Conservation (phyloP, 2,329 filamentous ascomycete species). For the Metarhizium anisopliae region DNA sequence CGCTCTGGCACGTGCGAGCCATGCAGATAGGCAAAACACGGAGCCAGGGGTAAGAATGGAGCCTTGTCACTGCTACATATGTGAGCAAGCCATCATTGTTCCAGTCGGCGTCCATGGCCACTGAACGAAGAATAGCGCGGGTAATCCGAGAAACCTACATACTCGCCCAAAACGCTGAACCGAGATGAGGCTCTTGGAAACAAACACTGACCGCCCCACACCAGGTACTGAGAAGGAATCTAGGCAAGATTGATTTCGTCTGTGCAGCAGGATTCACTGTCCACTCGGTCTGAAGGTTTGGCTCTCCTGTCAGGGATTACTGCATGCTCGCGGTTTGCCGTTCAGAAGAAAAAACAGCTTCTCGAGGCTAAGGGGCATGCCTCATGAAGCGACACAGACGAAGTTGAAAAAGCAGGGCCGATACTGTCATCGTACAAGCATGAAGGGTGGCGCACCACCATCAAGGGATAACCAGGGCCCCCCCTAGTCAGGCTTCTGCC, state of each 20-base stretch:
- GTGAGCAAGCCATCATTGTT: background rate
- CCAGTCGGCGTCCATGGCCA: background rate
- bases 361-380: background rate
- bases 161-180: background rate
- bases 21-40: background rate
- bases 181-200: background rate
- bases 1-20: constrained; percentile 5
- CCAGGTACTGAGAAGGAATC: background rate
- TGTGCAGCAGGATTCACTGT: background rate
- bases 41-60: background rate
- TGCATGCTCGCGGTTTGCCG: background rate
- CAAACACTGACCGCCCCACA: background rate
- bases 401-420: constrained; percentile 5
- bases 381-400: constrained; percentile 5
- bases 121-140: background rate
- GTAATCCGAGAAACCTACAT: background rate
- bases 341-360: background rate
- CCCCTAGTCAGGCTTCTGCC: background rate
- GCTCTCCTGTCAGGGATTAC: background rate
- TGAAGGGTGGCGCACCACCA: background rate
- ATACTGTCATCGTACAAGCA: constrained; percentile 6
- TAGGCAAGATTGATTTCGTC: background rate
- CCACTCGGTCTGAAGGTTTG: background rate
- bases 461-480: background rate
- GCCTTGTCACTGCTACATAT: background rate